These are phyloP conservation scores for Geranium brycei DNA, from an alignment of 345 rosid species.

Conservation along the genomic window DNA sequence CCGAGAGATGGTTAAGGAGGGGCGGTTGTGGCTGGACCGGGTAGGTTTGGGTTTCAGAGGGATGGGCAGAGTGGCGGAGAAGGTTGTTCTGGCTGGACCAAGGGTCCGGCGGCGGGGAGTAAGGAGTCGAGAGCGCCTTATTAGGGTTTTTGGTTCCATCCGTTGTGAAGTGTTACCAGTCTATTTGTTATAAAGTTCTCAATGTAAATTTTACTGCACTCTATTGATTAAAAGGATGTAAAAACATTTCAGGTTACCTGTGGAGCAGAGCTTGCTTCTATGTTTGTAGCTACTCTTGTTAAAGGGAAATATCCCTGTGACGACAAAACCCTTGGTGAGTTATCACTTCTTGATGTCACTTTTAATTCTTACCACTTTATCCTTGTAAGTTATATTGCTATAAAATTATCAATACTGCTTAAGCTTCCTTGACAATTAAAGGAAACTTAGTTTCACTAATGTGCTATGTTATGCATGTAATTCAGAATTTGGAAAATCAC, in stretches of 20 bases:
- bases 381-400: neutral
- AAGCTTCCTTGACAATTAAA: neutral
- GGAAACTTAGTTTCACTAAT: neutral
- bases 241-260: slow-evolving; percentile 55
- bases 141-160: no score
- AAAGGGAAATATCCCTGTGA: slow-evolving; percentile 62
- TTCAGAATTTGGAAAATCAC: neutral
- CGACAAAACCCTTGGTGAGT: slow-evolving; percentile 65
- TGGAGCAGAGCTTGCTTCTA: slow-evolving; percentile 75
- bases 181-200: no score
- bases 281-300: slow-evolving; percentile 61
- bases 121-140: no score
- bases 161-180: no score
- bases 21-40: no score
- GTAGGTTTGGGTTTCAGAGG: no score
- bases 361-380: neutral
- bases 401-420: neutral
- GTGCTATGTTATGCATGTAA: neutral
- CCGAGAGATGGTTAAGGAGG: no score
- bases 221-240: neutral
- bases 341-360: neutral
- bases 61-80: no score
- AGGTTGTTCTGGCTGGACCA: no score
- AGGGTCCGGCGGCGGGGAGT: no score
- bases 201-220: no score